Evolutionary conservation across 805 yeast species (phyloP).

Genomic region (Candida quercuum): DNA sequence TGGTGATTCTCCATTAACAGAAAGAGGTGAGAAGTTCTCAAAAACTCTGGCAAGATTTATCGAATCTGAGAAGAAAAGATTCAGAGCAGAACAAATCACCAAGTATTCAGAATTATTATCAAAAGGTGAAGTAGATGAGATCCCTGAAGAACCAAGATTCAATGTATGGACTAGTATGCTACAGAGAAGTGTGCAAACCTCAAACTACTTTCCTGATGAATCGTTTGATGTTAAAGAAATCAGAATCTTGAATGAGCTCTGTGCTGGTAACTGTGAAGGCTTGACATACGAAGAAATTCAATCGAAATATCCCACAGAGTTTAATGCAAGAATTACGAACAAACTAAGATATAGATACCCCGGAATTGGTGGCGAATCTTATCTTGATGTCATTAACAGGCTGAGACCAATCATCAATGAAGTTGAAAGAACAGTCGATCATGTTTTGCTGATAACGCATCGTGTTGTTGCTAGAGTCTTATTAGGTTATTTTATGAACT

Average conservation of each 20-base stretch:
- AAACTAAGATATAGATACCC: constrained; percentile 89
- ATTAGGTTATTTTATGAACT: constrained; percentile 82
- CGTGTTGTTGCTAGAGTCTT: constrained; percentile 86
- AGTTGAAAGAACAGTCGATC: constrained; percentile 86
- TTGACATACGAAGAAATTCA: constrained; percentile 88
- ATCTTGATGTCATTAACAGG: constrained; percentile 87
- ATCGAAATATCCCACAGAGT: constrained; percentile 67
- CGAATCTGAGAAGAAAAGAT: constrained; percentile 61
- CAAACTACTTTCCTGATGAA: constrained; percentile 68
- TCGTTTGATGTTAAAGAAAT: constrained; percentile 76
- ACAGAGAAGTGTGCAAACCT: constrained; percentile 71
- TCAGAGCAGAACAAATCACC: constrained; percentile 56
- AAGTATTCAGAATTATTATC: constrained; percentile 34
- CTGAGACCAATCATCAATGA: constrained; percentile 88
- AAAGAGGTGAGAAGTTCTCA: constrained; percentile 72
- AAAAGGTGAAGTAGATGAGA: constrained; percentile 29
- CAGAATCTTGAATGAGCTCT: constrained; percentile 90
- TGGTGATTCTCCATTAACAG: constrained; percentile 80
- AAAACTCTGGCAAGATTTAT: constrained; percentile 71
- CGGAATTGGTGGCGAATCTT: constrained; percentile 96
- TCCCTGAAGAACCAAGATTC: constrained; percentile 66
- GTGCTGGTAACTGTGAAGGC: constrained; percentile 91
- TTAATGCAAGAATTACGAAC: constrained; percentile 64
- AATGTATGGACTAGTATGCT: constrained; percentile 94
- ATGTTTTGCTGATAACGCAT: constrained; percentile 77